Percentiles rank a stretch among this genome's conserved stretches.
Evolutionary conservation across 257 asterid species (phyloP).

Genomic region (Gentiana dahurica): DNA sequence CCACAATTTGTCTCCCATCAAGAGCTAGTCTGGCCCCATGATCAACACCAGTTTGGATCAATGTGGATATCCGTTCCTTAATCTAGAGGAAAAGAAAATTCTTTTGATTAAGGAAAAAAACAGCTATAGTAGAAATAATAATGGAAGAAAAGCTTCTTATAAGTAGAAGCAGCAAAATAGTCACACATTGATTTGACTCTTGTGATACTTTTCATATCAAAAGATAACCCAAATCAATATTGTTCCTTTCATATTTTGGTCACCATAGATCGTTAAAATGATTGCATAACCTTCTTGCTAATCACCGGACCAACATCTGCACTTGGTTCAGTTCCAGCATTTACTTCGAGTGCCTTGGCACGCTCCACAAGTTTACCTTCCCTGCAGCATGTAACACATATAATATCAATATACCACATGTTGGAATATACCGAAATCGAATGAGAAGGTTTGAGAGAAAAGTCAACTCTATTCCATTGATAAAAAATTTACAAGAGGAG

Average conservation of each 20-base stretch:
- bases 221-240: neutral
- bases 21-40: conserved; percentile 64
- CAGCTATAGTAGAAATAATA: neutral
- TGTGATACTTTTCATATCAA: neutral
- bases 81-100: conserved; percentile 28
- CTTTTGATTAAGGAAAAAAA: too few relatives aligned
- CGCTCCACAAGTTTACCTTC: conserved; percentile 65
- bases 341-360: conserved; percentile 63
- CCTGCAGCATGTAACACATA: conserved; percentile 34
- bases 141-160: neutral
- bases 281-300: conserved; percentile 55
- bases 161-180: conserved; percentile 1
- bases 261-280: too few relatives aligned
- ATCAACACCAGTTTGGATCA: conserved; percentile 61
- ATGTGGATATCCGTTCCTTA: conserved; percentile 59
- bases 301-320: conserved; percentile 86
- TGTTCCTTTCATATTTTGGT: neutral
- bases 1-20: conserved; percentile 71
- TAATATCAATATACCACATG: neutral
- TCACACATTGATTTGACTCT: neutral
- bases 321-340: conserved; percentile 83
- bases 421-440: too few relatives aligned
- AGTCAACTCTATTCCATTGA: too few relatives aligned
- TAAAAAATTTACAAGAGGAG: too few relatives aligned
- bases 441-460: too few relatives aligned